Conservation (phyloP, 2,329 filamentous ascomycete species). For the Penicillium verrucosum region DNA sequence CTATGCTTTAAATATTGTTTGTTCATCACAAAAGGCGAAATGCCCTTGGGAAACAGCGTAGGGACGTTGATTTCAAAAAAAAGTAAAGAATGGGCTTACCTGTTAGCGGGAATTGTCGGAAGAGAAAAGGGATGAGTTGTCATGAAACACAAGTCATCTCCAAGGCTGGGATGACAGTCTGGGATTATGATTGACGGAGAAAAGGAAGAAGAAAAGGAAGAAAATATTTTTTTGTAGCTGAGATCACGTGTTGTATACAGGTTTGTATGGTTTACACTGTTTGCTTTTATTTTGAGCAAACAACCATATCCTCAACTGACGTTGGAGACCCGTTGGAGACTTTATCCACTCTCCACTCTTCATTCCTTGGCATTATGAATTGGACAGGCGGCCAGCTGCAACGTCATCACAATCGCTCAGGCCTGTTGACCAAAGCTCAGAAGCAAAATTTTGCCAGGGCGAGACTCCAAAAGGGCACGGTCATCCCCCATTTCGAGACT, state of each 20-base stretch:
- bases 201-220: slow-evolving; percentile 6
- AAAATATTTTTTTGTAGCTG: slow-evolving; percentile 4
- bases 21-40: slow-evolving; percentile 34
- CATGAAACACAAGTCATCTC: slow-evolving; percentile 5
- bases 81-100: slow-evolving; percentile 17
- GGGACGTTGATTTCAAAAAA: too few species aligned
- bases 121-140: not conserved
- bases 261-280: slow-evolving; percentile 11
- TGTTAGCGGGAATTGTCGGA: slow-evolving; percentile 8
- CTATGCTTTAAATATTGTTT: slow-evolving; percentile 39
- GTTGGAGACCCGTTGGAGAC: not conserved
- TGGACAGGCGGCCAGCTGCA: slow-evolving; percentile 45
- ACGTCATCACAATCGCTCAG: slow-evolving; percentile 37
- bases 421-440: slow-evolving; percentile 26
- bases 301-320: not conserved
- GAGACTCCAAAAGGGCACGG: slow-evolving; percentile 19
- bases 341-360: not conserved
- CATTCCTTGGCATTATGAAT: slow-evolving; percentile 35
- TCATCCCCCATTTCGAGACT: slow-evolving; percentile 11
- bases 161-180: not conserved
- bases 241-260: slow-evolving; percentile 4
- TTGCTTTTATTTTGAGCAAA: not conserved
- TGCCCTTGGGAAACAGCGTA: slow-evolving; percentile 1
- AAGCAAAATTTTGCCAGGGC: slow-evolving; percentile 37
- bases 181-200: slow-evolving; percentile 6